These are phyloP conservation scores for Cladobotryum protrusum DNA, from an alignment of 2,329 filamentous ascomycete genomes.

Conservation along the genomic window DNA sequence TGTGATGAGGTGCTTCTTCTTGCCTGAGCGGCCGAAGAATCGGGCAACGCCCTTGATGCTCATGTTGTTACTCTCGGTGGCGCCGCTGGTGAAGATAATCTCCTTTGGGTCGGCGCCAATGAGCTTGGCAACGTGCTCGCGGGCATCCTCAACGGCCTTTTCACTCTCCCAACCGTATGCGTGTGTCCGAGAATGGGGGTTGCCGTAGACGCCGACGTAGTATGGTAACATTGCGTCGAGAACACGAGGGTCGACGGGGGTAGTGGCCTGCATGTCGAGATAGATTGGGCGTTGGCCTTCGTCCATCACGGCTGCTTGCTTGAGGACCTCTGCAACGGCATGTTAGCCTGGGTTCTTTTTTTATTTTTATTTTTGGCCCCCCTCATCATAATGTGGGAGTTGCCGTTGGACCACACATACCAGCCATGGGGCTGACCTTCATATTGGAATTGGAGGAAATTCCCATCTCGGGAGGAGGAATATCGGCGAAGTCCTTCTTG, in stretches of 20 bases:
- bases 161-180: conserved; percentile 99
- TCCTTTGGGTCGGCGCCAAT: conserved; percentile 96
- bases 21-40: conserved; percentile 86
- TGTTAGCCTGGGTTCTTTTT: conserved; percentile 8
- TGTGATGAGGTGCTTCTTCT: conserved; percentile 98
- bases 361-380: not conserved
- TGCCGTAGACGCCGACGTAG: conserved; percentile 89
- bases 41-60: conserved; percentile 96
- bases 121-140: conserved; percentile 73
- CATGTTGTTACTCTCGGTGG: conserved; percentile 99
- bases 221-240: conserved; percentile 95
- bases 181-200: conserved; percentile 94
- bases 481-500: conserved; percentile 70
- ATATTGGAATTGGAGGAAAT: conserved; percentile 40
- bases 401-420: conserved; percentile 25
- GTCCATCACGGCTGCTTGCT: conserved; percentile 88
- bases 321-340: conserved; percentile 59
- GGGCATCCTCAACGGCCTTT: conserved; percentile 82
- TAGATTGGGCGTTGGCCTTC: conserved; percentile 92
- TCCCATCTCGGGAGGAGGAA: conserved; percentile 30
- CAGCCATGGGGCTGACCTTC: conserved; percentile 68
- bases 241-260: conserved; percentile 87
- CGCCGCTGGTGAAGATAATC: conserved; percentile 97
- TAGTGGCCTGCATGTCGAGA: conserved; percentile 97
- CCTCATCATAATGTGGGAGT: not conserved